Percentiles rank a stretch among this genome's conserved stretches.
phyloP scores from a whole-genome alignment of 805 yeast species.

The Peterozyma toletana region DNA sequence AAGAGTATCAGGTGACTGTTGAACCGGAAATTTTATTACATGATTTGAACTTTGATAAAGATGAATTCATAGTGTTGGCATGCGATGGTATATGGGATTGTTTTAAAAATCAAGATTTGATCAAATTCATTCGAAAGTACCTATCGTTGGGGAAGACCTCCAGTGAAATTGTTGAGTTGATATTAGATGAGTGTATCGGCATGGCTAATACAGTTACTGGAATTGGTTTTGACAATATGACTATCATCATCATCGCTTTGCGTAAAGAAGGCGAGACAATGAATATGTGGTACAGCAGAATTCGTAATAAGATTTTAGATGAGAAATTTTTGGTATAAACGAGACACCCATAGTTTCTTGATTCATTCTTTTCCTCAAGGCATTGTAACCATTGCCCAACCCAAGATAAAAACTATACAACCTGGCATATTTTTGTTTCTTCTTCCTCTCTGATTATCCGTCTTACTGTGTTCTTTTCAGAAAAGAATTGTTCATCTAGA shows the following conservation, averaged over 20 bases:
- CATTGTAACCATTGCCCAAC: too few relatives aligned
- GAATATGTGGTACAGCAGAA: slow-evolving; percentile 50
- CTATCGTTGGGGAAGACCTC: slow-evolving; percentile 50
- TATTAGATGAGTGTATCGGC: slow-evolving; percentile 59
- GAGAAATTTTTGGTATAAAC: slow-evolving; percentile 16
- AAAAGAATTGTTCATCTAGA: too few relatives aligned
- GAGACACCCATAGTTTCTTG: too few relatives aligned
- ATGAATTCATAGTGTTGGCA: slow-evolving; percentile 67
- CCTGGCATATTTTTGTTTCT: too few relatives aligned
- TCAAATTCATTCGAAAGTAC: slow-evolving; percentile 48
- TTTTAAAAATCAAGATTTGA: slow-evolving; percentile 47
- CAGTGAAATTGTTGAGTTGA: slow-evolving; percentile 49
- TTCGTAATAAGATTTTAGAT: slow-evolving; percentile 33
- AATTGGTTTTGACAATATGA: slow-evolving; percentile 80
- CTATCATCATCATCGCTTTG: slow-evolving; percentile 58
- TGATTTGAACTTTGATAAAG: slow-evolving; percentile 30
- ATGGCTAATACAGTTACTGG: slow-evolving; percentile 73
- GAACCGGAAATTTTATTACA: slow-evolving; percentile 71
- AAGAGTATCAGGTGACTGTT: slow-evolving; percentile 73
- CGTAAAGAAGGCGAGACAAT: slow-evolving; percentile 38
- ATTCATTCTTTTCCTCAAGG: too few relatives aligned
- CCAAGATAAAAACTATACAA: too few relatives aligned
- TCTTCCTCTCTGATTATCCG: too few relatives aligned
- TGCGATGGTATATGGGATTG: slow-evolving; percentile 87
- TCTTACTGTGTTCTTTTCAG: too few relatives aligned